Base-by-base conservation (phyloP, 2,329 filamentous ascomycete species). In the Xylaria sp. region DNA sequence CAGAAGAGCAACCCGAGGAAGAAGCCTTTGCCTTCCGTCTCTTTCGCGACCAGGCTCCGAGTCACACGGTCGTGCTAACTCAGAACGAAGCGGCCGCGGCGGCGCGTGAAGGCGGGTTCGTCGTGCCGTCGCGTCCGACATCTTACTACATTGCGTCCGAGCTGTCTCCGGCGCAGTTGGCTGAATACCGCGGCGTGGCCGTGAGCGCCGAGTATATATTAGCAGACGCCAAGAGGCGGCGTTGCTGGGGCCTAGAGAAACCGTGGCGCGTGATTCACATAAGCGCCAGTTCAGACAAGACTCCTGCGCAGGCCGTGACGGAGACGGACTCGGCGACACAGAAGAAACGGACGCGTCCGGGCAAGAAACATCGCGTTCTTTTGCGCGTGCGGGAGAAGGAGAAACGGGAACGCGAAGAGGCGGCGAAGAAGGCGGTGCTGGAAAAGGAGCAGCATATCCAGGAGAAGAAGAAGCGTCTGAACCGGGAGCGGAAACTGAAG, bases 391-490 rank as follows among this genome's bases (percentile, higher is more conserved):
- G 75, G 60, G 74, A 75, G 35, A 78, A 77, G 67, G 74, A 70
- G 5, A 73, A 71, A 55, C 75, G 73, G 65, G 75, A 78, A 63
- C 75, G 70, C 59, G 75, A 76, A 35, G 74, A 76, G 59, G 72
- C 69, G 3, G 72, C 69, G 30, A 75, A 71, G 63, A 76, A 74
- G 64, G 73, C 76, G 57, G 66, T 73, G 53, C 63, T 75, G 62
- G 75, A 76, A 16, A 86, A 83, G 71, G 83, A 84, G 67, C 79
- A 83, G 64, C 78, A 80, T 53, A 64, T 85, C 35, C 78, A 76
- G 66, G 82, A 85, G 58, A 86, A 86, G 76, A 85, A 84, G 75
- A 84, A 84, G 73, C 76, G 83, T 64, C 69, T 84, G 63, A 87
- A 87, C 65, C 73, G 82, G 59, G 71, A 80, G 66, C 85, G 83